Evolutionary conservation across 768 basidiomycete species (phyloP), one percentile per base, ranked within the genome.

Genomic region (Pleurotus djamor): DNA sequence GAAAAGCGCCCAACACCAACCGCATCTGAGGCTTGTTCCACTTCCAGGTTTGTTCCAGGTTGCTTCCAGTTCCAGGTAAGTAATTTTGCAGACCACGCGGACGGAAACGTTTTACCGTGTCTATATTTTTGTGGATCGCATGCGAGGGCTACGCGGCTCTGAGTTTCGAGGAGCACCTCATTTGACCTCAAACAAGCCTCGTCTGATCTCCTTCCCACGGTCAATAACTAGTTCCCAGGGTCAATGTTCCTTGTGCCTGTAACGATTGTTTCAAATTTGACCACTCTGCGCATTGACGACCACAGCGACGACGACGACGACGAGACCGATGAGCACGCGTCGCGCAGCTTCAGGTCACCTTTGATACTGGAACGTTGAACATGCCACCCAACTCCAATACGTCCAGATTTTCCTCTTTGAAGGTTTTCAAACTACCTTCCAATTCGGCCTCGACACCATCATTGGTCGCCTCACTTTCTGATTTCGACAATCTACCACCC

Each of bases 401-500:
- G 45, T 63, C 62, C n/a, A 57, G 60, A 36, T 63, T 63, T 17
- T 63, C 63, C 14, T 54, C 63, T 44, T 49, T 63, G 51, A 63
- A 56, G 52, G 57, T 58, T 8, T 63, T 63, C 60, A 61, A 57
- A 36, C 59, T 63, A 32, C 33, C 58, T 6, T 38, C 52, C 38
- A 41, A 41, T 49, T 36, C 50, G 6, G 16, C 59, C 3, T 60
- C 59, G 9, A 34, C 54, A 6, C 41, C 54, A n/a, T 56, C 54
- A 3, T 44, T 56, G 36, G 54, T 45, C 28, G 17, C 41, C 32
- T 41, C 54, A 17, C 41, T 44, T n/a, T 44, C 54, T 32, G 38
- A 61, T 34, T 32, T 41, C 10, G 64, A 64, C 28, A n/a, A 59
- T 1, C 70, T 68, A 55, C 84, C 86, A 0, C 85, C 86, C 0